Evolutionary conservation across 441 rosid species (phyloP), one percentile per base, ranked within the genome.

Genomic region (Adansonia gregorii): DNA sequence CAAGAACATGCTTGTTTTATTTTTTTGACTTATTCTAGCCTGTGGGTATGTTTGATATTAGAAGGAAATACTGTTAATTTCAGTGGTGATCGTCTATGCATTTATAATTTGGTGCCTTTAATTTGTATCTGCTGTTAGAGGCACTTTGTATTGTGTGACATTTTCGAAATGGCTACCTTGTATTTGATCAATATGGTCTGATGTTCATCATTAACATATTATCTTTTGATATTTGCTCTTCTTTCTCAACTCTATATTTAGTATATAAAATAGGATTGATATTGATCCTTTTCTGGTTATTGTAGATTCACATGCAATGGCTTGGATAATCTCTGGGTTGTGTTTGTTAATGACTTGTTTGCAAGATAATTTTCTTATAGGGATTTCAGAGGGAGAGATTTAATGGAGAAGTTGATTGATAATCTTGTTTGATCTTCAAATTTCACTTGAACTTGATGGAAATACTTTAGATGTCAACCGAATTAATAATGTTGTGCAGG

Each of bases 31-130:
- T 24, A 20, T 48, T 8, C 41, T 12, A 19, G 41, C 59, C n/a
- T 60, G n/a, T 35, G 49, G n/a, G 49, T 41, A 15, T 72, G 64
- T 15, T 55, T n/a, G n/a, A 35, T 51, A 55, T 72, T 55, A 8
- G 45, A 41, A 68, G 31, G 55, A 52, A 56, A n/a, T n/a, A 35
- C n/a, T 72, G 46, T 52, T 35, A 52, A 54, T 20, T 46, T 67
- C 11, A 2, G 7, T 51, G 48, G 48, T 51, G 22, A 27, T 67
- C 6, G 3, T 20, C n/a, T 46, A 43, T 55, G 11, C 56, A 20
- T 19, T 0, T 45, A 46, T 17, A 22, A 46, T 20, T 20, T 22
- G 12, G 60, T 14, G 24, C 74, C 20, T 49, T 24, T 15, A 51
- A 4, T 27, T 49, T 15, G 8, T 68, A 22, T 48, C 41, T 68